Evolutionary conservation across 2,329 filamentous ascomycete species (phyloP).

Genomic region (Emmonsiellopsis sp.): DNA sequence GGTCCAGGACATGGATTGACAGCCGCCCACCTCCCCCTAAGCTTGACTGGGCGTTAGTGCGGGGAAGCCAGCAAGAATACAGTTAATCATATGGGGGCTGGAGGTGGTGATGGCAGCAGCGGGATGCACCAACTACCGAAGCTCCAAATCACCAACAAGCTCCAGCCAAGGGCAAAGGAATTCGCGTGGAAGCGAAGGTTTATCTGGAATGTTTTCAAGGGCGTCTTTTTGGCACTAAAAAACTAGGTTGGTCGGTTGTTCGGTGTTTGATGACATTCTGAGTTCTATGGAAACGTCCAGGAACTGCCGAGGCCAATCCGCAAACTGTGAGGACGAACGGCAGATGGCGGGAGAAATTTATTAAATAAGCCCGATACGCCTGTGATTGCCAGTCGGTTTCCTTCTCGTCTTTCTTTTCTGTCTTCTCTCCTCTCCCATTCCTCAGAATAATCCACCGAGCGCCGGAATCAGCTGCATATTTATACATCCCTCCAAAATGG

Average conservation of each 20-base stretch:
- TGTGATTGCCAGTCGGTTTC: neutral
- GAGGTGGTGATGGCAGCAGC: no score
- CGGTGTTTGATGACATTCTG: neutral
- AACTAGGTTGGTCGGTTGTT: neutral
- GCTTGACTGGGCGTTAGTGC: neutral
- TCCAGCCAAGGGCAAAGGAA: no score
- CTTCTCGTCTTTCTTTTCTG: neutral
- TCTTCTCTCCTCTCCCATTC: neutral
- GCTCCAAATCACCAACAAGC: no score
- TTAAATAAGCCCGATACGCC: neutral
- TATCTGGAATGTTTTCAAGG: no score
- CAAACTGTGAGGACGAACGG: neutral
- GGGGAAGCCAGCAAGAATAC: neutral
- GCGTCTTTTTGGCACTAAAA: no score
- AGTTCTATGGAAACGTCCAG: neutral
- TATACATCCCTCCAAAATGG: slow-evolving; percentile 18
- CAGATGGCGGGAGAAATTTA: neutral
- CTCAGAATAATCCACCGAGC: neutral
- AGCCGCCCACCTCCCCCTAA: neutral
- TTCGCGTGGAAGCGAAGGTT: no score
- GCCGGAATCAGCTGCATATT: neutral
- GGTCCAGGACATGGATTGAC: neutral
- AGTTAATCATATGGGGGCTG: no score
- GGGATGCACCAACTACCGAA: no score
- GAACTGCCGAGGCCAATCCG: neutral